Evolutionary conservation across 2,329 filamentous ascomycete species (phyloP).

Genomic region (Nemania diffusa): DNA sequence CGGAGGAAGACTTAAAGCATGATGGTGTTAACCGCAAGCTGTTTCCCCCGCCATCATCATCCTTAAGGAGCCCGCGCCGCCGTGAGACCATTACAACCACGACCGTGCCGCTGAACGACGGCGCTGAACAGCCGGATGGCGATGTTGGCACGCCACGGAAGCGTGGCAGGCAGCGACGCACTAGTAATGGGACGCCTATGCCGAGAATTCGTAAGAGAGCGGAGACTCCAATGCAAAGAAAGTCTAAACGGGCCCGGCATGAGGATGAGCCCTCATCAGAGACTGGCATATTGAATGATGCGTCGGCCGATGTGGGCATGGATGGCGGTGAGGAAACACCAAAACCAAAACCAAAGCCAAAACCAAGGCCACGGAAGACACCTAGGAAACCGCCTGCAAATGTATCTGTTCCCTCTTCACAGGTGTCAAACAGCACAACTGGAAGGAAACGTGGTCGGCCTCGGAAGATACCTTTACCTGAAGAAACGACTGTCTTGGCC

Average conservation of each 20-base stretch:
- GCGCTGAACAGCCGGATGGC: slow-evolving; percentile 38
- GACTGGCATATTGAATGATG: slow-evolving; percentile 41
- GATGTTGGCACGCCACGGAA: slow-evolving; percentile 53
- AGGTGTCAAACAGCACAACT: slow-evolving; percentile 40
- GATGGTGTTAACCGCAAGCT: slow-evolving; percentile 50
- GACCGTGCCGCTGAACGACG: slow-evolving; percentile 59
- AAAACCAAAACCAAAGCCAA: slow-evolving; percentile 51
- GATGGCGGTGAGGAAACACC: slow-evolving; percentile 47
- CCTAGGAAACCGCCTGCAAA: slow-evolving; percentile 40
- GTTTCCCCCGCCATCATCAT: slow-evolving; percentile 52
- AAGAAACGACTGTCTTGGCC: slow-evolving; percentile 40
- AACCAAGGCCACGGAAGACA: slow-evolving; percentile 48
- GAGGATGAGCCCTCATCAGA: slow-evolving; percentile 47
- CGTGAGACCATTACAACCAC: slow-evolving; percentile 57
- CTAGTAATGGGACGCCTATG: slow-evolving; percentile 63
- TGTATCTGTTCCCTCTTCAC: slow-evolving; percentile 44
- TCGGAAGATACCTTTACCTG: slow-evolving; percentile 45
- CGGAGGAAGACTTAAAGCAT: slow-evolving; percentile 46
- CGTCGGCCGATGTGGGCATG: slow-evolving; percentile 35
- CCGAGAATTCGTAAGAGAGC: slow-evolving; percentile 59
- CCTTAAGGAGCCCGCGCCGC: slow-evolving; percentile 52
- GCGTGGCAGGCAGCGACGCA: slow-evolving; percentile 58
- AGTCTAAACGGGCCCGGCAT: slow-evolving; percentile 49
- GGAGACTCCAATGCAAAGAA: slow-evolving; percentile 56
- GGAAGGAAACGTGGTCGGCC: slow-evolving; percentile 49